These are phyloP conservation scores for Coprinellus micaceus DNA, from an alignment of 768 basidiomycete genomes.

Conservation along the genomic window DNA sequence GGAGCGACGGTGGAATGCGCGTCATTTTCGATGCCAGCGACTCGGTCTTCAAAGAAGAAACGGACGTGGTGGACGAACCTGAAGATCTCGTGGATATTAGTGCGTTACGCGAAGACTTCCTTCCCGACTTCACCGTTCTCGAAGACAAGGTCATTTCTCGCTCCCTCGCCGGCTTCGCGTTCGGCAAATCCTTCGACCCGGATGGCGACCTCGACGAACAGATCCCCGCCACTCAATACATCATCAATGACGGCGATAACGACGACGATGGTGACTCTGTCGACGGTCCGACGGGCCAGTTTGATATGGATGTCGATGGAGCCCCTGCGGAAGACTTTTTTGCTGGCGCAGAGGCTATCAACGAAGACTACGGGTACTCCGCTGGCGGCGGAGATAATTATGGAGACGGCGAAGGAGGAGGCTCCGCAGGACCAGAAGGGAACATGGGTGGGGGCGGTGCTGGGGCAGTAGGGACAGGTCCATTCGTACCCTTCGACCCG, in stretches of 20 bases:
- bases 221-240: slow-evolving; percentile 55
- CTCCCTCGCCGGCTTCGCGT: slow-evolving; percentile 78
- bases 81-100: slow-evolving; percentile 65
- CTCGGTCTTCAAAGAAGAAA: slow-evolving; percentile 79
- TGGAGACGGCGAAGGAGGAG: slow-evolving; percentile 37
- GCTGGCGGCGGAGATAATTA: slow-evolving; percentile 37
- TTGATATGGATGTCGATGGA: slow-evolving; percentile 20
- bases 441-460: slow-evolving; percentile 34
- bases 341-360: slow-evolving; percentile 43
- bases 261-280: slow-evolving; percentile 40
- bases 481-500: slow-evolving; percentile 82
- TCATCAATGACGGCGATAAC: slow-evolving; percentile 53
- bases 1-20: slow-evolving; percentile 75
- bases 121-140: slow-evolving; percentile 64
- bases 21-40: slow-evolving; percentile 97
- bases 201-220: slow-evolving; percentile 24
- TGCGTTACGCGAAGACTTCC: slow-evolving; percentile 62
- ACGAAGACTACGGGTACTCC: slow-evolving; percentile 30
- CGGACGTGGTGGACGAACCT: slow-evolving; percentile 69
- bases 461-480: slow-evolving; percentile 37
- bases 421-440: slow-evolving; percentile 36
- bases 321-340: slow-evolving; percentile 29
- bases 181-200: slow-evolving; percentile 52
- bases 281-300: slow-evolving; percentile 39
- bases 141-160: slow-evolving; percentile 74